Conservation (phyloP, 495 filamentous ascomycete species). For the Barbatosphaeria neglecta region DNA sequence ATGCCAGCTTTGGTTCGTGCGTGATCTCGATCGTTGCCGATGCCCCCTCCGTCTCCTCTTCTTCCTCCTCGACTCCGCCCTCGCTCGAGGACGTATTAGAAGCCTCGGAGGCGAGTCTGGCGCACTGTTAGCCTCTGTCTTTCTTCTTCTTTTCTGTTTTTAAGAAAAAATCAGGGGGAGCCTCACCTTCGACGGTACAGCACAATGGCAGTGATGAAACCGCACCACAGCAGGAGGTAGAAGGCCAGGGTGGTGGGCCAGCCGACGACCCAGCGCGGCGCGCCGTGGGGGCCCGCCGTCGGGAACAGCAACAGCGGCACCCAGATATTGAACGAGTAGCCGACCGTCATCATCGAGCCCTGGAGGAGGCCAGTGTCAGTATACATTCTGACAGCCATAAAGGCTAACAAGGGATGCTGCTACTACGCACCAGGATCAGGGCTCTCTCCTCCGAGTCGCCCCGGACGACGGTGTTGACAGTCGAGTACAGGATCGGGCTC, state of each 20-base stretch:
- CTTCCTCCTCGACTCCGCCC: not conserved
- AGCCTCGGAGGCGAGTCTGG: not conserved
- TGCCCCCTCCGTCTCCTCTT: too few species aligned
- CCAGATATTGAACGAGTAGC: constrained; percentile 39
- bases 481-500: constrained; percentile 35
- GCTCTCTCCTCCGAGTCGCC: constrained; percentile 36
- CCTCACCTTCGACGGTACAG: constrained; percentile 21
- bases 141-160: too few species aligned
- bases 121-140: too few species aligned
- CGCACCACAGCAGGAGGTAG: constrained; percentile 29
- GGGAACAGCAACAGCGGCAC: constrained; percentile 32
- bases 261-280: constrained; percentile 31
- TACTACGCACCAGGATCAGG: constrained; percentile 37
- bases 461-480: constrained; percentile 33
- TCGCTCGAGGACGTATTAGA: not conserved
- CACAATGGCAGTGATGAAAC: constrained; percentile 25
- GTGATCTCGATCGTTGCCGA: not conserved
- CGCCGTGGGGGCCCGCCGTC: constrained; percentile 30
- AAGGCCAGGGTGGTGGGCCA: constrained; percentile 32
- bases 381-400: not conserved
- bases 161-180: constrained; percentile 1
- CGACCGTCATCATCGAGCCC: constrained; percentile 40
- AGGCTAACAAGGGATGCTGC: not conserved
- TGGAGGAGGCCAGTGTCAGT: constrained; percentile 5
- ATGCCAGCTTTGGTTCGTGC: not conserved